Base-by-base conservation (phyloP, 1,139 yeast species). In the Geotrichum bryndzae region DNA sequence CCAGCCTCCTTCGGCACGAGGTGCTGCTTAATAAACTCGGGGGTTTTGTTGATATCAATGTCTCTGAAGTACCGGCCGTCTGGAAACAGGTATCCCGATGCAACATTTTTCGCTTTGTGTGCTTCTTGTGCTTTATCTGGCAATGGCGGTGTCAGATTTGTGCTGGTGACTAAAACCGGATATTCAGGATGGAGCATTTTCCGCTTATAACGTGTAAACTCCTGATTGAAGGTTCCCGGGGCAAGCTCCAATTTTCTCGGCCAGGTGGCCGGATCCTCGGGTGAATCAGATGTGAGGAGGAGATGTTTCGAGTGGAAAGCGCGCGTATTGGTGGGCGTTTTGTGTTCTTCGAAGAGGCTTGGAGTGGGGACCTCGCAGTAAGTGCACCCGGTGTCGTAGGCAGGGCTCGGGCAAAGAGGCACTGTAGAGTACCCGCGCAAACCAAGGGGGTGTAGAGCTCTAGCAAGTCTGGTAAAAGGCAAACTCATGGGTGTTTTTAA, bases 341-440 rank as follows among this genome's bases (percentile, higher is more conserved):
- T 53, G 2, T 60, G 66, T 10, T 55, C 56, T 31, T 18, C 53
- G 52, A 55, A 33, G 35, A 41, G 53, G 38, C 65, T 63, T 55
- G 68, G 62, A 54, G 60, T 57, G 41, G 45, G 54, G 64, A 63
- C 77, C 27, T 70, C 69, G 67, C 92, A 86, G 65, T 74, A 77
- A 0, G 88, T 84, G 69, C 90, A 86, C 0, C 88, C 89, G 0
- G 88, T 83, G 64, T 85, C 87, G 58, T 74, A 74, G 10, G 58
- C 65, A 0, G 88, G 87, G 7, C 72, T 69, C 0, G 89, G 88
- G 66, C 88, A 84, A 51, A 63, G 63, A 3, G 27, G 48, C 48
- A 41, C 48, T 2, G 48, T n/a, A 2, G 48, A 41, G 48, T 41
- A 41, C 18, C 48, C 22, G 10, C 48, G 48, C 48, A n/a, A 15